Base-by-base conservation (phyloP, 1,284 basidiomycete species). In the Farysia itapuensis region DNA sequence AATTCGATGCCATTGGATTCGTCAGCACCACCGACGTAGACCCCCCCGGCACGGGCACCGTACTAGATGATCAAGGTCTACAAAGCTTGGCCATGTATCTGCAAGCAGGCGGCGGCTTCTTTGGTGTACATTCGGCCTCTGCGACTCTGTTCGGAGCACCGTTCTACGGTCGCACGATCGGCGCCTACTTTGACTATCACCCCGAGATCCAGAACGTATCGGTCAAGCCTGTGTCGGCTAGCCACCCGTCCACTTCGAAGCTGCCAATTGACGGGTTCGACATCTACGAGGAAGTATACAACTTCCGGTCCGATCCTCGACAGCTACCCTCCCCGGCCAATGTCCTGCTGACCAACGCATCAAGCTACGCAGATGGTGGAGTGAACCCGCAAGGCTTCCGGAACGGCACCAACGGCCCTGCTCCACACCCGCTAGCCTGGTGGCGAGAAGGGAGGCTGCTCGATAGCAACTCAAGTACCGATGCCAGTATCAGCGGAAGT, bases 161-260 rank as follows among this genome's bases (percentile, higher is more conserved):
- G 0, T 88, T 84, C 72, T 89, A 84, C 67, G 81, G 78, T 32
- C 58, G 49, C 32, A 53, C 65, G 2, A 45, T 54, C 79, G 85
- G 85, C 13, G 84, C 87, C 4, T 82, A 81, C 50, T 89, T 89
- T 67, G 86, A 88, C 74, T 87, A 87, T 72, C 87, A 90, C 68
- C 84, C 87, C 0, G 79, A 77, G 7, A 72, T 89, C 7, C 84
- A 85, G 70, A 81, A 82, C 50, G 84, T 70, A 28, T 42, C 49
- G 6, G 37, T 65, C 19, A 44, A 39, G 14, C 32, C 66, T 5
- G 31, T 49, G 13, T 32, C 33, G 11, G 22, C 19, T 4, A 21
- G 41, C 5, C 57, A 70, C 36, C 66, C 57, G 2, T 58, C 60
- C 7, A 66, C 66, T 0, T 61, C 49, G 2, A 46, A 22, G 35